Conservation (phyloP, 352 stramenopile genomes). For the Phytophthora boehmeriae region DNA sequence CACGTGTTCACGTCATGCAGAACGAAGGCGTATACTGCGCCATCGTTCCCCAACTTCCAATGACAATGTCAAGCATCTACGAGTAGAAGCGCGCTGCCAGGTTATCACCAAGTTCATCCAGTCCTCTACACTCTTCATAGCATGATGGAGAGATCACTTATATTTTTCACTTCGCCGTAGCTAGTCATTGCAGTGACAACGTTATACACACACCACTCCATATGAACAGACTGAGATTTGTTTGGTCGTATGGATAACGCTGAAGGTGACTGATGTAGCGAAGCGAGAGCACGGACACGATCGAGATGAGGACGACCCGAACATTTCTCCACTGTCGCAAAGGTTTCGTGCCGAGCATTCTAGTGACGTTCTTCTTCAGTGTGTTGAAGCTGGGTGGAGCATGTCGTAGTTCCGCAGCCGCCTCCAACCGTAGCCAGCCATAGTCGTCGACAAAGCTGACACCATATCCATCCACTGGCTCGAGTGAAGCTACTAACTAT, state of each 20-base stretch:
- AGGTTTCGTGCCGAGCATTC: conserved; percentile 42
- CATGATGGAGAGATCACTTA: too few species aligned
- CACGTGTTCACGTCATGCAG: conserved; percentile 51
- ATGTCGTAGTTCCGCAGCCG: too few species aligned
- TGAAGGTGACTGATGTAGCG: conserved; percentile 49
- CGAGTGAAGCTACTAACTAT: too few species aligned
- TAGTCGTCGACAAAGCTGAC: too few species aligned
- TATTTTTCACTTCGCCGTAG: too few species aligned
- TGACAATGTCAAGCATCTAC: conserved; percentile 34
- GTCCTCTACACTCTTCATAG: too few species aligned
- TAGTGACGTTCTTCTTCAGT: conserved; percentile 10
- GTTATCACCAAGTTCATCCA: too few species aligned
- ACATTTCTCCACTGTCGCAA: conserved; percentile 35
- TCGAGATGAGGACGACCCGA: conserved; percentile 30
- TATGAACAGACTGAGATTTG: too few species aligned
- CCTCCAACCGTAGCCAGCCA: too few species aligned
- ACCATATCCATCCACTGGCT: too few species aligned
- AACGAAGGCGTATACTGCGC: conserved; percentile 64
- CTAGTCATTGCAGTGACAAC: too few species aligned
- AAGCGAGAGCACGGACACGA: conserved; percentile 39
- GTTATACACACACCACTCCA: too few species aligned
- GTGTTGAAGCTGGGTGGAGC: background rate
- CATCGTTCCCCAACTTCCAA: conserved; percentile 55
- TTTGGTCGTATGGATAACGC: conserved; percentile 21
- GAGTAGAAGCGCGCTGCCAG: background rate